Evolutionary conservation across 31 red algal species (phyloP).

Genomic region (Odonthalia washingtoniensis): DNA sequence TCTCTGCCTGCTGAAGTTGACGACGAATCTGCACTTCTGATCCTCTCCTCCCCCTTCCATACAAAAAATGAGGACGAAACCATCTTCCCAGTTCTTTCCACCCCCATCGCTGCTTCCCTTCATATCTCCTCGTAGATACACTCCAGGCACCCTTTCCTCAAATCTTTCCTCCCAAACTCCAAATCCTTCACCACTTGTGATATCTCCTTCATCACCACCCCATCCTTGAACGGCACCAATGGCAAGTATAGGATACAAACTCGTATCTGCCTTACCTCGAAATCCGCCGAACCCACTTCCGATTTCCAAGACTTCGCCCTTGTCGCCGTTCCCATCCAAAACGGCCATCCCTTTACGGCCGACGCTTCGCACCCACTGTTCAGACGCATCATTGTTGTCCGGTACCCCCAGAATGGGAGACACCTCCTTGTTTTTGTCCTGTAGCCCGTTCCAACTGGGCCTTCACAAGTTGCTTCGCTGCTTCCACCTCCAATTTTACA

Average conservation of each 20-base stretch:
- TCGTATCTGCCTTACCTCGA: not conserved
- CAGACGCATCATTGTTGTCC: not conserved
- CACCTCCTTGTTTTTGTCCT: not conserved
- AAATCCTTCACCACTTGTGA: not conserved
- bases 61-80: slow-evolving; percentile 23
- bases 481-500: not conserved
- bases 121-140: not conserved
- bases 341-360: not conserved
- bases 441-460: not conserved
- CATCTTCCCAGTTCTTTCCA: not conserved
- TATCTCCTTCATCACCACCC: not conserved
- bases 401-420: not conserved
- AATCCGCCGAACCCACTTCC: not conserved
- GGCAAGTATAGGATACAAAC: not conserved
- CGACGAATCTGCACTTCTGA: slow-evolving; percentile 18
- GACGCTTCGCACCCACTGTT: not conserved
- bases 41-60: slow-evolving; percentile 4
- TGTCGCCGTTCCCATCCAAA: not conserved
- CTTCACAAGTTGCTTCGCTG: slow-evolving; percentile 4
- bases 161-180: not conserved
- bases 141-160: not conserved
- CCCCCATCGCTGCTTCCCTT: not conserved
- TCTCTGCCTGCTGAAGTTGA: slow-evolving; percentile 11
- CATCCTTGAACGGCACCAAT: not conserved
- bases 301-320: not conserved